These are phyloP conservation scores for Ogataea philodendri DNA, from an alignment of 805 yeast genomes.

Conservation along the genomic window DNA sequence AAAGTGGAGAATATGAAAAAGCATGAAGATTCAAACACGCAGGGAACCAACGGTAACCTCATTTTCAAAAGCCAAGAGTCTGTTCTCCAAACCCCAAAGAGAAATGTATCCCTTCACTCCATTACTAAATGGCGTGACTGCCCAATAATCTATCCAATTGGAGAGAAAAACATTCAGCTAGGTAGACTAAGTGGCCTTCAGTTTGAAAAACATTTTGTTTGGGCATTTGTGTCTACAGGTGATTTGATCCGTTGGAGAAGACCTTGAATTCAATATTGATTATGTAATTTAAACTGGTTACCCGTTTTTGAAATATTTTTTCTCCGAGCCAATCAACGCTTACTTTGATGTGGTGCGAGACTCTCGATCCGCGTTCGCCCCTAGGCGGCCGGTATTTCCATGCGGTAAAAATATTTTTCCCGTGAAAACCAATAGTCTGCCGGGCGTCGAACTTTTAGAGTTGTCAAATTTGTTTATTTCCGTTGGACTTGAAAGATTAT, in stretches of 20 bases:
- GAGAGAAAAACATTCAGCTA: constrained; percentile 32
- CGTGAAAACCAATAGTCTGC: background rate
- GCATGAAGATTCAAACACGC: background rate
- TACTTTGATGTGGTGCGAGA: too few species aligned
- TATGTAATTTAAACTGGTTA: background rate
- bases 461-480: constrained; percentile 6
- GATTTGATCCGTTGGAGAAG: constrained; percentile 41
- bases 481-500: background rate
- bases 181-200: constrained; percentile 36
- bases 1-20: constrained; percentile 3
- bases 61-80: constrained; percentile 1
- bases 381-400: background rate
- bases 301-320: background rate
- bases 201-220: constrained; percentile 33
- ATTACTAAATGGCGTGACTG: constrained; percentile 24
- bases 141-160: constrained; percentile 35
- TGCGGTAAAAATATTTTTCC: background rate
- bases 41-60: too few species aligned
- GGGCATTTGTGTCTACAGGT: constrained; percentile 39
- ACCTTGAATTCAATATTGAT: constrained; percentile 15
- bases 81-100: background rate
- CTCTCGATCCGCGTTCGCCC: too few species aligned
- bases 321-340: too few species aligned
- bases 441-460: constrained; percentile 3
- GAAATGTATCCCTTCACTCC: constrained; percentile 25